Conservation (phyloP, 2,329 filamentous ascomycete species). For the Thielaviopsis ethacetica region DNA sequence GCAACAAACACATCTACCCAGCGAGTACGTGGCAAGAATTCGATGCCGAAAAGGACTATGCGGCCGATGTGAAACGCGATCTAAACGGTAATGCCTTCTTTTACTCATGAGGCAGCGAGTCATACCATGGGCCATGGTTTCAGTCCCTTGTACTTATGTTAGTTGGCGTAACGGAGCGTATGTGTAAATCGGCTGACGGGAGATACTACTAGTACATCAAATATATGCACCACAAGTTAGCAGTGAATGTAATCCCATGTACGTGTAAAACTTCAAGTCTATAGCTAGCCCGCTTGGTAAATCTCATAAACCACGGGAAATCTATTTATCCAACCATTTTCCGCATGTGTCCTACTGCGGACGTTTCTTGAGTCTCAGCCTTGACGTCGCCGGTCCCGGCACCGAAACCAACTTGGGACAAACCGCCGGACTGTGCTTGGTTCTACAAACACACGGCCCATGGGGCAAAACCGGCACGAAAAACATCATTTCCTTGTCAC, state of each 20-base stretch:
- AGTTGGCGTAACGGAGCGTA: no score
- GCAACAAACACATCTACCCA: constrained; percentile 96
- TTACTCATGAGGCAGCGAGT: constrained; percentile 32
- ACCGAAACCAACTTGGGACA: not conserved
- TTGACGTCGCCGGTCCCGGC: not conserved
- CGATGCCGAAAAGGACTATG: constrained; percentile 76
- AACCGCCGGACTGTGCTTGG: not conserved
- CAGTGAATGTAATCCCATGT: no score
- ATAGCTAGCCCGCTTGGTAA: no score
- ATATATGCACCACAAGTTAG: no score
- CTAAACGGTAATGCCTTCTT: constrained; percentile 87
- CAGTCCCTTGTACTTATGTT: not conserved
- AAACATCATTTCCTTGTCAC: no score
- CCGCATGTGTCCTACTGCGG: not conserved
- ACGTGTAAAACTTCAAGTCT: no score
- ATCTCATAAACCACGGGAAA: no score
- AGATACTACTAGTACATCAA: no score
- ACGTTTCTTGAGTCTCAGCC: not conserved
- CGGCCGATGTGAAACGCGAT: constrained; percentile 62
- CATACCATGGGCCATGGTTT: not conserved
- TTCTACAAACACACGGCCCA: not conserved
- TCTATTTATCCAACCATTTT: constrained; percentile 16
- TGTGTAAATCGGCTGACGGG: no score
- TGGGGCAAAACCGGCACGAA: no score
- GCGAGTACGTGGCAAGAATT: constrained; percentile 94